Base-by-base conservation (phyloP, 164 flowering plant species). In the Umbellularia californica region DNA sequence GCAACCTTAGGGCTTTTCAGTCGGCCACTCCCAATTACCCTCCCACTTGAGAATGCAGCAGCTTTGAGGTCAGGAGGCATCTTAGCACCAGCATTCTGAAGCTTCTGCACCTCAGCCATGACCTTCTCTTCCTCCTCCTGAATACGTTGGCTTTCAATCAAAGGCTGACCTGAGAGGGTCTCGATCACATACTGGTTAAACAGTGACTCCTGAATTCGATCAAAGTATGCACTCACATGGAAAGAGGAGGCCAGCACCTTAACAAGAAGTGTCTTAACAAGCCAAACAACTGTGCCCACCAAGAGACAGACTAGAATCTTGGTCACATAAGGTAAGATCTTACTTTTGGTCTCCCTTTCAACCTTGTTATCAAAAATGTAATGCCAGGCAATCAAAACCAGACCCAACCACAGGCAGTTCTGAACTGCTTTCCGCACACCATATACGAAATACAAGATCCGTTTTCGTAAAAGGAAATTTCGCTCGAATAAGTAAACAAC, bases 381-480 rank as follows among this genome's bases (percentile, higher is more conserved):
- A 30, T 82, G 81, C 93, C 96, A 91, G 22, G 84, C 88, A 35
- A 87, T 62, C 75, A 91, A 72, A 68, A 87, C 90, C 65, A 87
- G 77, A 12, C 89, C 87, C 55, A 91, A 75, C 96, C 96, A 91
- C 4, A 91, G 67, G 74, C 86, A 88, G 73, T 88, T 87, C 84
- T 86, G 91, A 19, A 91, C 94, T 1, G 90, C 83, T 64, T 81
- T 90, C 76, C 88, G 77, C 77, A 91, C 70, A 5, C 96, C 94
- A 71, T 91, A 90, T 9, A 91, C 92, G 17, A 91, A 91, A 71
- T 90, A 90, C 72, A 91, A 72, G 72, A 90, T 91, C 81, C 90
- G 52, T 74, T 89, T 87, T 5, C 90, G 69, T 69, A 88, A 62
- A 6, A 89, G 75, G 62, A 91, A 91, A 69, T 88, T 89, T 9